Base-by-base conservation (phyloP, 2,329 filamentous ascomycete genomes). In the Bimuria novae-zelandiae region DNA sequence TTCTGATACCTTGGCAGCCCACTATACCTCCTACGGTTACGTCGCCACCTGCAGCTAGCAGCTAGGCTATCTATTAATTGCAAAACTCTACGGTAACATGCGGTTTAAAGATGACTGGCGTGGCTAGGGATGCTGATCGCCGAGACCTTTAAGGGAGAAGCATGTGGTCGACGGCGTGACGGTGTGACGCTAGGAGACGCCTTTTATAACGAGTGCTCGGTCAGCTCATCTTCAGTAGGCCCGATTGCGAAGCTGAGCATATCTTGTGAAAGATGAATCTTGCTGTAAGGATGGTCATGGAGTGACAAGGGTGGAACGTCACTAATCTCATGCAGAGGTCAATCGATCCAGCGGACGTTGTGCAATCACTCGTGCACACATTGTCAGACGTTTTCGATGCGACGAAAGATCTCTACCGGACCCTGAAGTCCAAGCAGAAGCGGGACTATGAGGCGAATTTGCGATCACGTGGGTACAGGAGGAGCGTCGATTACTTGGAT, bases 361-460 rank as follows among this genome's bases (percentile, higher is more conserved):
- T 71, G 39, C 68, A 73, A 51, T 56, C 62, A 22, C 62, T 73
- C 11, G 64, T 71, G 2, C 64, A 68, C 48, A 65, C 63, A 7
- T 51, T 73, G 32, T 44, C 69, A 33, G 69, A 69, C 35, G 67
- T 71, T n/a, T 70, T 73, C 39, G 69, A 72, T 52, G 69, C 70
- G 17, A 66, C 70, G 4, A 61, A 62, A 44, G 71, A 73, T 54
- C 54, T 73, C 1, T 64, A 67, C 30, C 59, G 65, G 25, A 73
- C 67, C 2, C 56, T 73, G 33, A 59, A 54, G 14, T 53, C 52
- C 7, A 73, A 73, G 35, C 68, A 72, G 49, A 68, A 65, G 54
- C 65, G 68, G 41, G 71, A 72, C 27, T 63, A 68, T 52, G 67
- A 72, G 46, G 47, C 59, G 4, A 61, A 48, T 25, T 51, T 70